Percentiles rank a stretch among this genome's conserved stretches.
These are phyloP conservation scores for Diaporthe sp. DNA, from an alignment of 2,329 filamentous ascomycete species.

Conservation along the genomic window DNA sequence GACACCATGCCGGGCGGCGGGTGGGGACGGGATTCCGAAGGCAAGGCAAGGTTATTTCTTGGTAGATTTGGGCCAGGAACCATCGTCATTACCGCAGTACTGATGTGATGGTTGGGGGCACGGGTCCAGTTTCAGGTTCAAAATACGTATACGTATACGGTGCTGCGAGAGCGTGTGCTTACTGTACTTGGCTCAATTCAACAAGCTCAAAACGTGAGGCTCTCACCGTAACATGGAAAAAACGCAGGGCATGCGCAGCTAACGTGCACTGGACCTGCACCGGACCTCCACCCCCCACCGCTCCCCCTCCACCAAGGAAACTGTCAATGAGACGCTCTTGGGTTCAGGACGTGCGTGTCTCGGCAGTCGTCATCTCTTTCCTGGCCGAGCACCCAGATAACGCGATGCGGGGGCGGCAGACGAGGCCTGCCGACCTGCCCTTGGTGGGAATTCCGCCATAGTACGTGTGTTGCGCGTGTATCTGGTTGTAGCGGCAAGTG, in stretches of 20 bases:
- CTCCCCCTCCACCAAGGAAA: neutral
- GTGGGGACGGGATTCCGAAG: constrained; percentile 22
- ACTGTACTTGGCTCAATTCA: neutral
- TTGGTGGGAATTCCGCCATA: neutral
- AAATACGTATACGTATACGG: constrained; percentile 23
- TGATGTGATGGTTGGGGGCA: neutral
- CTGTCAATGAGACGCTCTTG: neutral
- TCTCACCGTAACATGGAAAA: neutral
- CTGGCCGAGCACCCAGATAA: constrained; percentile 9
- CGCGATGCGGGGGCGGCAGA: constrained; percentile 12
- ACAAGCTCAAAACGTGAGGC: constrained; percentile 22
- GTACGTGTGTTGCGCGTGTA: neutral
- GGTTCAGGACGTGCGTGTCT: constrained; percentile 7
- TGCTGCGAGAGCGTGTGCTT: neutral
- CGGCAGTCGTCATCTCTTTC: constrained; percentile 19
- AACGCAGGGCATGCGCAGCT: neutral
- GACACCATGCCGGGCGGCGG: constrained; percentile 10
- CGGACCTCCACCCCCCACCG: neutral
- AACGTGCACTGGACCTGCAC: neutral
- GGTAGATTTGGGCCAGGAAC: neutral
- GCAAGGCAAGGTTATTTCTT: constrained; percentile 7
- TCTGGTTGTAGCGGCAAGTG: constrained; percentile 16
- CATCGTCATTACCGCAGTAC: constrained; percentile 11
- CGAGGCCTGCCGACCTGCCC: neutral
- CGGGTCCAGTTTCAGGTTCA: constrained; percentile 18